Evolutionary conservation across 371 early-diverging fungal genomes (phyloP), one percentile per base, ranked within the genome.

Genomic region (Syncephalastrum sp.): DNA sequence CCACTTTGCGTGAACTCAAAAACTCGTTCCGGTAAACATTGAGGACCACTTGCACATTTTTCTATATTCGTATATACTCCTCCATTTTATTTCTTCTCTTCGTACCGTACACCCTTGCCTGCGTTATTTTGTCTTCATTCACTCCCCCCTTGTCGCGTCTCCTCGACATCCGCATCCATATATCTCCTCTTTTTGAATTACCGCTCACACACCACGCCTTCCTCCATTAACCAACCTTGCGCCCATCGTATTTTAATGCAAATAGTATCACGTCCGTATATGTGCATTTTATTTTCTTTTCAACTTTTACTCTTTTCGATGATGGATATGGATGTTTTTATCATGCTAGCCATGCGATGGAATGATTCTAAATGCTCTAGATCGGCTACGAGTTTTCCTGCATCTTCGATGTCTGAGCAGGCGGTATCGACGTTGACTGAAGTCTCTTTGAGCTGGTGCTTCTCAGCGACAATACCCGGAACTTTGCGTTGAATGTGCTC

Each of bases 1-100:
- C 82, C 14, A 79, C 69, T 17, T 68, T 95, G 41, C 80, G 96
- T 44, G 85, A 86, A 60, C 64, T 89, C 74, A 92, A 94, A 70
- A 89, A 92, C 38, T 42, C 27, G 25, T 50, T 51, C 23, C 51
- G 52, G 41, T 59, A 52, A 43, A 33, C 10, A 33, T 33, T 33
- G 38, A 33, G 38, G 8, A 12, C 10, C 38, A 8, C 38, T 33
- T 2, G 38, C 10, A 33, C 16, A 15, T 46, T 46, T n/a, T 46
- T 14, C 14, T 46, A 46, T 46, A 16, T 16, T 19, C 21, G 21
- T 46, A 19, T 46, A 46, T 46, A 46, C 21, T 19, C 46, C 16
- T 46, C 16, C 19, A 46, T 46, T 46, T 19, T 45, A 12, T 24
- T 50, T 17, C 27, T 7, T 17, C n/a, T 17, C 17, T 12, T 49